Conservation (phyloP, 495 filamentous ascomycete genomes). For the Hyaloscypha variabilis region DNA sequence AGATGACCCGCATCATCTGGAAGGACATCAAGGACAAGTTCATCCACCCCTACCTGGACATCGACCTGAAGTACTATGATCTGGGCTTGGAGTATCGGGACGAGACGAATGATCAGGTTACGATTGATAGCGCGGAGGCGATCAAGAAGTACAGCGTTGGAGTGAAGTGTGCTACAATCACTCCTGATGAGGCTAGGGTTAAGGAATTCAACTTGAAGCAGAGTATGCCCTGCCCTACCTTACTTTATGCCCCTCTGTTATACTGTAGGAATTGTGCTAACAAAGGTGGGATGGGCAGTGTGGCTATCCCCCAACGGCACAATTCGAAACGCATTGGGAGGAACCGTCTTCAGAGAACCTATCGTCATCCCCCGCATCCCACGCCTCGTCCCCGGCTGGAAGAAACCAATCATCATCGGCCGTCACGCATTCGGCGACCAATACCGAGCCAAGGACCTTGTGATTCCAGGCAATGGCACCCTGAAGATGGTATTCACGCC, state of each 20-base stretch:
- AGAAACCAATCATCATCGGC: slow-evolving; percentile 97
- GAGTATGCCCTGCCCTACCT: slow-evolving; percentile 55
- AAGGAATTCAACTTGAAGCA: slow-evolving; percentile 98
- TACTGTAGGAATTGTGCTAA: not conserved
- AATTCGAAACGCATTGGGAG: slow-evolving; percentile 92
- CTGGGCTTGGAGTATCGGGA: slow-evolving; percentile 94
- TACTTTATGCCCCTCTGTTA: not conserved
- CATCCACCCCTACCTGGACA: slow-evolving; percentile 90
- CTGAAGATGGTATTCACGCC: slow-evolving; percentile 95
- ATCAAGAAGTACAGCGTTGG: slow-evolving; percentile 99
- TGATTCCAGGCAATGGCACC: slow-evolving; percentile 79
- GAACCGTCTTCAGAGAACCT: slow-evolving; percentile 97
- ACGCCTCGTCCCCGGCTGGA: slow-evolving; percentile 93
- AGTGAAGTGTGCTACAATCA: slow-evolving; percentile 99
- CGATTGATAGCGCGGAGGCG: slow-evolving; percentile 89
- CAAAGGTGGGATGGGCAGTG: slow-evolving; percentile 53
- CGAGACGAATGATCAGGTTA: slow-evolving; percentile 94
- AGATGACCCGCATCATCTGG: slow-evolving; percentile 99
- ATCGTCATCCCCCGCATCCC: slow-evolving; percentile 94
- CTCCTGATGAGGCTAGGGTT: slow-evolving; percentile 92
- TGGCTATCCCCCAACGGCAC: slow-evolving; percentile 98
- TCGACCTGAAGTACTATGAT: slow-evolving; percentile 99
- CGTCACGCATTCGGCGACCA: slow-evolving; percentile 99
- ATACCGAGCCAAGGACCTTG: slow-evolving; percentile 91
- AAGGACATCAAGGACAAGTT: slow-evolving; percentile 98